Evolutionary conservation across 192 early-diverging fungal genomes (phyloP).

Genomic region (Coemansia sp.): DNA sequence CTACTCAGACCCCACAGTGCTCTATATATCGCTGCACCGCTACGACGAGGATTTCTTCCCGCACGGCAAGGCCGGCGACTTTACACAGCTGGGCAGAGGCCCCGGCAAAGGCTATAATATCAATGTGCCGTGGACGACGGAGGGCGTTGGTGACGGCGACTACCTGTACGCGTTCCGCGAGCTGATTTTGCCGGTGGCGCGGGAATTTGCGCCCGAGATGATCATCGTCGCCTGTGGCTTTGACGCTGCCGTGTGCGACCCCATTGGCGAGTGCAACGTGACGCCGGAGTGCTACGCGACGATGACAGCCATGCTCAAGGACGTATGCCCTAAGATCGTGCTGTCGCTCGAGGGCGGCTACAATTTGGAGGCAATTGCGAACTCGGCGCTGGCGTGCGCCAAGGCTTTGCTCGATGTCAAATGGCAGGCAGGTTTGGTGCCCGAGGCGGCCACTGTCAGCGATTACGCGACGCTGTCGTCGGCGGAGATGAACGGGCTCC

Average conservation of each 20-base stretch:
- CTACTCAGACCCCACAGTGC: slow-evolving; percentile 70
- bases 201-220: slow-evolving; percentile 81
- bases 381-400: slow-evolving; percentile 76
- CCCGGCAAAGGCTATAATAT: slow-evolving; percentile 72
- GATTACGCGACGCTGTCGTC: slow-evolving; percentile 40
- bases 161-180: slow-evolving; percentile 83
- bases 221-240: slow-evolving; percentile 89
- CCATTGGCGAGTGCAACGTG: slow-evolving; percentile 79
- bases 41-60: slow-evolving; percentile 87
- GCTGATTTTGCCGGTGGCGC: slow-evolving; percentile 79
- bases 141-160: slow-evolving; percentile 79
- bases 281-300: slow-evolving; percentile 80
- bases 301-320: slow-evolving; percentile 82
- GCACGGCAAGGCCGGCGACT: slow-evolving; percentile 53
- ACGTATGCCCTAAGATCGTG: slow-evolving; percentile 68
- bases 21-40: slow-evolving; percentile 88
- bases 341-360: slow-evolving; percentile 90
- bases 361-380: slow-evolving; percentile 71
- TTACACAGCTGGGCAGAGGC: slow-evolving; percentile 63
- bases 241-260: slow-evolving; percentile 84
- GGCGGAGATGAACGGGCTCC: slow-evolving; percentile 37
- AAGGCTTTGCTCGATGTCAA: slow-evolving; percentile 67
- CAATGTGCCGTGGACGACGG: slow-evolving; percentile 82
- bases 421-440: slow-evolving; percentile 33
- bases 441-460: slow-evolving; percentile 22